Evolutionary conservation across 768 basidiomycete genomes (phyloP), one percentile per base, ranked within the genome.

Genomic region (Pleurotus eryngii): DNA sequence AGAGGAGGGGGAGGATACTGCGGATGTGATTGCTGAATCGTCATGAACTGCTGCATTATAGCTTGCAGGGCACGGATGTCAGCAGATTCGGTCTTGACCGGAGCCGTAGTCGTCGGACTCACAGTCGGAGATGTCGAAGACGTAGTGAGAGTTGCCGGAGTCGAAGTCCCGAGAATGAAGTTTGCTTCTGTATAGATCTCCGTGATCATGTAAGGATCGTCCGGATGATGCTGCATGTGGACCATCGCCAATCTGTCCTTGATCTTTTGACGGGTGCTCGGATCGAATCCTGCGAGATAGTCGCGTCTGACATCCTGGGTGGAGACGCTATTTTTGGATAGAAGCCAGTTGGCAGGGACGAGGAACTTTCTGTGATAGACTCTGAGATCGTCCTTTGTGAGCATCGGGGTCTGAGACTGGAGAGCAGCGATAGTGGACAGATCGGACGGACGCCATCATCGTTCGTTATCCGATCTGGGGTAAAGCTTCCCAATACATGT

Each of bases 301-400:
- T 63, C 58, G 2, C 64, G 60, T 18, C 62, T 57, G 22, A 61
- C 65, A 14, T 71, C 69, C 3, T 59, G 42, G 2, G 55, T 42
- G 3, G 61, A 62, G 2, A 68, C 51, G 3, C 53, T 55, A 1
- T 56, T 17, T 38, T 65, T 62, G 18, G 2, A 9, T 11, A 64
- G 59, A 3, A 71, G 62, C 42, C 62, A 67, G 1, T 30, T 49
- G 0, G 67, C 54, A 1, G 69, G 58, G 20, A 46, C 53, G 0
- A 56, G 11, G 54, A 69, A 70, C 5, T 64, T 47, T 1, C 59
- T 59, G 35, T 66, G 63, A 42, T 65, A 68, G 3, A 61, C 57
- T 2, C 60, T 59, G 5, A 57, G 51, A 18, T 67, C 64, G 3
- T 30, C 42, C 5, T 61, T 48, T 0, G 63, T 56, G 9, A 56